phyloP scores from a whole-genome alignment of 2,329 filamentous ascomycete genomes.

The Sporothrix sp. region DNA sequence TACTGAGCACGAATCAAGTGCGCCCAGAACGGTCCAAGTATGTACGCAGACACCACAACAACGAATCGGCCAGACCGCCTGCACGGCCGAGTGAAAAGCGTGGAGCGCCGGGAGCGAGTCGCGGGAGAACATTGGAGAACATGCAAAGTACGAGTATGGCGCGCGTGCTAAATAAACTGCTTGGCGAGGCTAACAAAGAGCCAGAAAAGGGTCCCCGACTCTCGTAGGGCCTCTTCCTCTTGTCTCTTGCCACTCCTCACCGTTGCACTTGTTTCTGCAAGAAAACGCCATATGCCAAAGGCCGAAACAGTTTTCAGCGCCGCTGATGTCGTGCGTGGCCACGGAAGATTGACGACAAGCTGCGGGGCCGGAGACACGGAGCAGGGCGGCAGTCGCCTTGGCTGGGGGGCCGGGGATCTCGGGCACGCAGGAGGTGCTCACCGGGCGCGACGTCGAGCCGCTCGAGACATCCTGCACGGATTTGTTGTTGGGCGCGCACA shows the following conservation, averaged over 20 bases:
- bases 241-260: no score
- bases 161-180: background rate
- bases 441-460: constrained; percentile 38
- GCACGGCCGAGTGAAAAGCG: background rate
- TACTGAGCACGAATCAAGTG: background rate
- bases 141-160: background rate
- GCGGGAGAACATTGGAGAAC: constrained; percentile 1
- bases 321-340: no score
- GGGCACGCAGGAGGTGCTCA: constrained; percentile 44
- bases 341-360: no score
- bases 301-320: no score
- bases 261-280: no score
- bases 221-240: no score
- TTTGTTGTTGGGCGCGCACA: constrained; percentile 42
- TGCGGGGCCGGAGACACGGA: no score
- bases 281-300: no score
- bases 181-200: constrained; percentile 2
- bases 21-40: no score
- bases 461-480: constrained; percentile 40
- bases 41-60: no score
- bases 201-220: no score
- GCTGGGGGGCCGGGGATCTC: constrained; percentile 47
- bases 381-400: no score
- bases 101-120: background rate
- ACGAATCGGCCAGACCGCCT: background rate